These are phyloP conservation scores for Microdochium trichocladiopsis DNA, from an alignment of 2,329 filamentous ascomycete species.

Conservation along the genomic window DNA sequence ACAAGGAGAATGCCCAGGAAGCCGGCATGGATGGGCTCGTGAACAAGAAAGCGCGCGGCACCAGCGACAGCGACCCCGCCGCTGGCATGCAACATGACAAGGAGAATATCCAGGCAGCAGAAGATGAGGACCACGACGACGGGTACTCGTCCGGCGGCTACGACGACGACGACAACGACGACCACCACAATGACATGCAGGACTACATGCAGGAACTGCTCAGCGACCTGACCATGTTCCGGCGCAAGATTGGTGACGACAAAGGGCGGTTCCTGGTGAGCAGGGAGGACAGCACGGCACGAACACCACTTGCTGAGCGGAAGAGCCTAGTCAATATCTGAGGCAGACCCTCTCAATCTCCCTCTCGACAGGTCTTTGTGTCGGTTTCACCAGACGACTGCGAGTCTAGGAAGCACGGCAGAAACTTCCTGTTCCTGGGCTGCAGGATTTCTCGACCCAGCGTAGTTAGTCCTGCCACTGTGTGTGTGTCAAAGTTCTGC, in stretches of 20 bases:
- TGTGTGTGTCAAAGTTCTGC: too few species aligned
- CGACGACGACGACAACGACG: slow-evolving; percentile 42
- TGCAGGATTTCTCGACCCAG: too few species aligned
- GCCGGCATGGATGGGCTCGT: slow-evolving; percentile 21
- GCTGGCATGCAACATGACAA: slow-evolving; percentile 55
- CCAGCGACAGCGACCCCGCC: slow-evolving; percentile 25
- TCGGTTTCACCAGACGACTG: too few species aligned
- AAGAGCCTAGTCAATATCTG: slow-evolving; percentile 12
- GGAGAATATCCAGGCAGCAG: slow-evolving; percentile 21
- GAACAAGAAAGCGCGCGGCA: slow-evolving; percentile 24
- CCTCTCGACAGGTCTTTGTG: too few species aligned
- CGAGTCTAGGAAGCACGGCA: too few species aligned
- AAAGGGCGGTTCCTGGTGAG: slow-evolving; percentile 49
- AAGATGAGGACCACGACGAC: slow-evolving; percentile 37
- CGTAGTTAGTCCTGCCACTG: too few species aligned
- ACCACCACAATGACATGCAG: slow-evolving; percentile 61
- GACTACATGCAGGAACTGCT: slow-evolving; percentile 49
- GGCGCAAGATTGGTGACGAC: slow-evolving; percentile 81
- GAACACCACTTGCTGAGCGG: not conserved
- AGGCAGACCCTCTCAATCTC: slow-evolving; percentile 2
- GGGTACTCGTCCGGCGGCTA: slow-evolving; percentile 27
- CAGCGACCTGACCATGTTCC: slow-evolving; percentile 72
- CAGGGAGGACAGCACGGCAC: not conserved
- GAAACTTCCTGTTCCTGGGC: too few species aligned
- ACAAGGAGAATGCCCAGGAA: slow-evolving; percentile 21